A percentile compares a stretch with the other conserved stretches of the same genome.
phyloP scores from a whole-genome alignment of 306 rosid genomes.

The Potentilla sterilis region DNA sequence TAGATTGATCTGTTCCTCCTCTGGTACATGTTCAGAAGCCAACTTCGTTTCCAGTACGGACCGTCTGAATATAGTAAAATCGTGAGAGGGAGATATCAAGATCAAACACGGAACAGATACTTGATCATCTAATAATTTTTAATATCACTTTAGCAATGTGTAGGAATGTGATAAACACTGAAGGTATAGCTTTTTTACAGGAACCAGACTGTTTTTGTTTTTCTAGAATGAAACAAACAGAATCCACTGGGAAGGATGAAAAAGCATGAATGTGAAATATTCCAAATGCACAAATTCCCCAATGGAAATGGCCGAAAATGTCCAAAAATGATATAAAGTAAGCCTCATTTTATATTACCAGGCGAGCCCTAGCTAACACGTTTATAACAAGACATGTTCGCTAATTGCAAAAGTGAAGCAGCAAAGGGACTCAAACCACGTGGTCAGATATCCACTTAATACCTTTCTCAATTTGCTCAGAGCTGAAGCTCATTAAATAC shows the following conservation, averaged over 20 bases:
- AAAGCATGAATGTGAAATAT: background rate
- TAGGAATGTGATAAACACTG: background rate
- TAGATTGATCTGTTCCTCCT: conserved; percentile 75
- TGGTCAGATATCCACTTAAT: background rate
- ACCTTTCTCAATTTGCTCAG: background rate
- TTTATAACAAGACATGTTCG: background rate
- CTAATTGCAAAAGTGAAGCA: background rate
- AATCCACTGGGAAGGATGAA: background rate
- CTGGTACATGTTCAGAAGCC: conserved; percentile 65
- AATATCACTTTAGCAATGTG: background rate
- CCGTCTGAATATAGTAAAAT: conserved; percentile 56
- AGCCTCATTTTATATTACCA: background rate
- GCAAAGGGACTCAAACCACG: background rate
- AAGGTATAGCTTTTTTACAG: background rate
- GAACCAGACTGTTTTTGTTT: background rate
- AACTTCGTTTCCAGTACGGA: conserved; percentile 65
- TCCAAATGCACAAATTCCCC: background rate
- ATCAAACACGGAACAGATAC: conserved; percentile 4
- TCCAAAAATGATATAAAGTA: background rate
- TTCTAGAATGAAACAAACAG: background rate
- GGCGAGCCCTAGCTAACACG: background rate
- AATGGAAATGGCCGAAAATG: background rate
- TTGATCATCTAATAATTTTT: background rate
- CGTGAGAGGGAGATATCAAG: conserved; percentile 7
- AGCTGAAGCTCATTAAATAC: background rate